These are phyloP conservation scores for Leccinum arenicola DNA, from an alignment of 768 basidiomycete genomes.

Conservation along the genomic window DNA sequence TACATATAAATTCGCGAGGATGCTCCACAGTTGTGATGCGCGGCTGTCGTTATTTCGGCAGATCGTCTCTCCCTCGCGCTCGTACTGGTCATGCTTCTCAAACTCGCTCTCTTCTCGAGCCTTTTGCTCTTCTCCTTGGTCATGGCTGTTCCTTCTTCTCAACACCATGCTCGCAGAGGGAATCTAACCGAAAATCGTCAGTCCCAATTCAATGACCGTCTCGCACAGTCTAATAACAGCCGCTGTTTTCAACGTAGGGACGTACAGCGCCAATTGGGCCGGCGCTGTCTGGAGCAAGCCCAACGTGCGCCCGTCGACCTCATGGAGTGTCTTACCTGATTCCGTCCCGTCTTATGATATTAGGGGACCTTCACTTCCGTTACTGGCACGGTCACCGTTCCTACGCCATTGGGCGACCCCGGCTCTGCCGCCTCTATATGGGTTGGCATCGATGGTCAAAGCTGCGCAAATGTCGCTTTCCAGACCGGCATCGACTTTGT, in stretches of 20 bases:
- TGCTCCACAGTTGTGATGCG: not conserved
- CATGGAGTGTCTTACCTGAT: not conserved
- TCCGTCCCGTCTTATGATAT: not conserved
- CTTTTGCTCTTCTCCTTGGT: not conserved
- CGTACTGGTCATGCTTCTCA: not conserved
- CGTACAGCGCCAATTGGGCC: not conserved
- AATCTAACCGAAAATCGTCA: not conserved
- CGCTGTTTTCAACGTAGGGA: not conserved
- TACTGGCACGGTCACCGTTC: slow-evolving; percentile 1
- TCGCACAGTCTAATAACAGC: not conserved
- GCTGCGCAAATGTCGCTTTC: not conserved
- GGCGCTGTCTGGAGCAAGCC: not conserved
- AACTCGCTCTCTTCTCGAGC: not conserved
- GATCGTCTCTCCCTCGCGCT: not conserved
- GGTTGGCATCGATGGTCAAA: slow-evolving; percentile 11
- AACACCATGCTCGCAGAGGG: not conserved
- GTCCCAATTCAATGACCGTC: not conserved
- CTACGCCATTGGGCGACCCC: not conserved
- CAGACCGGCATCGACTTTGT: slow-evolving; percentile 4
- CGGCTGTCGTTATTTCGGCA: not conserved
- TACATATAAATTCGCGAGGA: not conserved
- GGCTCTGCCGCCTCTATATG: not conserved
- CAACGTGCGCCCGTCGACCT: not conserved
- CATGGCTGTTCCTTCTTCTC: not conserved
- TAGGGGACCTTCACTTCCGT: slow-evolving; percentile 7